Evolutionary conservation across 2,329 filamentous ascomycete genomes (phyloP), one percentile per base, ranked within the genome.

Genomic region (Leptosphaerulina australis): DNA sequence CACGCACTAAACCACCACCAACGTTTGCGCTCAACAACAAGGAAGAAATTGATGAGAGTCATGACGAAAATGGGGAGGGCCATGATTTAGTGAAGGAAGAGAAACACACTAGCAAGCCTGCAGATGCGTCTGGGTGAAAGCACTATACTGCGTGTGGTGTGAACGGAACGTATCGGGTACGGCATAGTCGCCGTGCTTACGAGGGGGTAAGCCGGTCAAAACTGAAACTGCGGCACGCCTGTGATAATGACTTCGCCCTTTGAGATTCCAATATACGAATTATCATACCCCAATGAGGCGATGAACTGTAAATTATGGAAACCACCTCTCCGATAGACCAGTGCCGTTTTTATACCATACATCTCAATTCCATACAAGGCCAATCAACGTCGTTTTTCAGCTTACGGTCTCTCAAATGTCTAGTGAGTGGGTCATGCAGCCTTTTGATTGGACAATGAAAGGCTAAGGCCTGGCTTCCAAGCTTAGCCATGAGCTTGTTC

Each of bases 11-110:
- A 20, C 7, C 15, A 21, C 15, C 20, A 15, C 22, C 38, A 38
- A 15, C 20, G 4, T 22, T 8, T 6, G 12, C 17, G 7, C 31
- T 47, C 7, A 47, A 54, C 11, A 44, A 61, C 11, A 53, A 58
- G 10, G 39, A 53, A 10, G 58, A 58, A 4, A 44, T 55, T 7
- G 64, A 65, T 34, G 62, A 67, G 12, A 55, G 63, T 24, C 60
- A 66, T 28, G 46, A 53, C 3, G 31, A 41, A 15, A 44, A 45
- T 17, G 43, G 40, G 4, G 48, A 50, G 5, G 44, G 33, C n/a
- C 30, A 33, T 17, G 29, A 56, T 18, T 11, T 30, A 7, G 36
- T 50, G 5, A 41, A 53, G 8, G 54, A 58, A 29, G 54, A 60
- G 11, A 53, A 62, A 11, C 50, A 57, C 7, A 33, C n/a, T 4